These are phyloP conservation scores for Closterium sp. DNA, from an alignment of 139 green algal species.

Conservation along the genomic window DNA sequence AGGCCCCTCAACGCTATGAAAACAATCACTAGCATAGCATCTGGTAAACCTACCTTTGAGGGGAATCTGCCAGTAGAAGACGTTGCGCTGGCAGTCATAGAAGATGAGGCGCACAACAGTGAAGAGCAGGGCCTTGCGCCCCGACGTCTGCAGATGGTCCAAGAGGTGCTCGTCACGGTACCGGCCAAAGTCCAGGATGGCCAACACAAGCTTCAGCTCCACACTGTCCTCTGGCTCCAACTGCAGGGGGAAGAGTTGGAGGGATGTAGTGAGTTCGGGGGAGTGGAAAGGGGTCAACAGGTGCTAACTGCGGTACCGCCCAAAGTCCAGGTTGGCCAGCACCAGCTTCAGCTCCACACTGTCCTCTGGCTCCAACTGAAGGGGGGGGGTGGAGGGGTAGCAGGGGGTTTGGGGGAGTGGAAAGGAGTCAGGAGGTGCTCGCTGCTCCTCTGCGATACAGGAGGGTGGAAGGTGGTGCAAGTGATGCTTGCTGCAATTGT, in stretches of 20 bases:
- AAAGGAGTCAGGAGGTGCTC: slow-evolving; percentile 24
- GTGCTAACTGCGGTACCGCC: background rate
- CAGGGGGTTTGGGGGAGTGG: background rate
- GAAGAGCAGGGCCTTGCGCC: slow-evolving; percentile 26
- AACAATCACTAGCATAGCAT: background rate
- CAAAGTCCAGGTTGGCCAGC: slow-evolving; percentile 7
- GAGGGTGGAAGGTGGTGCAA: background rate
- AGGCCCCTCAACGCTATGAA: too few species aligned
- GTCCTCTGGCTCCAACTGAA: slow-evolving; percentile 6
- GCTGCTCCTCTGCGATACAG: too few species aligned
- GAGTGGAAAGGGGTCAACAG: slow-evolving; percentile 26
- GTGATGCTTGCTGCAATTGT: background rate
- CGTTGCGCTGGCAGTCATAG: slow-evolving; percentile 5
- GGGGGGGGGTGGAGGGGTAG: background rate
- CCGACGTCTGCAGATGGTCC: slow-evolving; percentile 39
- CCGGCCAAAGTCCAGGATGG: slow-evolving; percentile 7
- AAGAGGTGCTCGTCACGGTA: slow-evolving; percentile 21
- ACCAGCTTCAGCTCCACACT: background rate
- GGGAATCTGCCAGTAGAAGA: slow-evolving; percentile 29
- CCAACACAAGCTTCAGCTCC: slow-evolving; percentile 14
- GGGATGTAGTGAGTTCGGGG: slow-evolving; percentile 5
- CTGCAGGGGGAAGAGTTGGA: slow-evolving; percentile 12
- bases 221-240: background rate
- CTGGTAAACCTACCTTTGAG: background rate
- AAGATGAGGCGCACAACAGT: slow-evolving; percentile 23